Percentiles rank a stretch among this genome's conserved stretches.
Conservation (phyloP, 2,329 filamentous ascomycete species). For the Trichoderma oligosporum region DNA sequence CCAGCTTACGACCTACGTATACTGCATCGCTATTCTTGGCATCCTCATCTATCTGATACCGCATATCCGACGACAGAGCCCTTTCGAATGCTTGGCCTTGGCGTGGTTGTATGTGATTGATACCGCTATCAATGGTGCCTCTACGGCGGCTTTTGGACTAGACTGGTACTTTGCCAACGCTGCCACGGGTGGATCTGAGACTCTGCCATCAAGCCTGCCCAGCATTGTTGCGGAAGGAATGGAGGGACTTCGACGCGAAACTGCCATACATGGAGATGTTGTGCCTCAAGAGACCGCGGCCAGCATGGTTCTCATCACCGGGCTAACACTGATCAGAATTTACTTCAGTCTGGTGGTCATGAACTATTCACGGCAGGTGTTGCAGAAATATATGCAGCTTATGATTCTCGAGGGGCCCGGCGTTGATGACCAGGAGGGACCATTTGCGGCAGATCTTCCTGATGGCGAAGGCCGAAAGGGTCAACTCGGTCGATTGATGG, state of each 20-base stretch:
- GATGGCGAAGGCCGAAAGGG: conserved; percentile 78
- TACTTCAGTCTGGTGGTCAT: conserved; percentile 85
- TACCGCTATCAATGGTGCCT: conserved; percentile 74
- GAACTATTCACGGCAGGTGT: conserved; percentile 72
- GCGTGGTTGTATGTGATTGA: conserved; percentile 85
- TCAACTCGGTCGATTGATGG: conserved; percentile 72
- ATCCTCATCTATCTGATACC: conserved; percentile 68
- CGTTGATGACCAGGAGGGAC: conserved; percentile 54
- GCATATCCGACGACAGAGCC: conserved; percentile 73
- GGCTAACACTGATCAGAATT: conserved; percentile 69
- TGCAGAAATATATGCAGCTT: conserved; percentile 59
- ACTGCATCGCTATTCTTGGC: conserved; percentile 69
- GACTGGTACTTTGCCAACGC: conserved; percentile 77
- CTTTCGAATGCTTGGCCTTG: conserved; percentile 74
- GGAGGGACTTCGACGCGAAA: conserved; percentile 34
- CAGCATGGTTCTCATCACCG: conserved; percentile 71
- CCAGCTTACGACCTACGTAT: conserved; percentile 88
- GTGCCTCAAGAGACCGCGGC: conserved; percentile 60
- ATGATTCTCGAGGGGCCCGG: conserved; percentile 47
- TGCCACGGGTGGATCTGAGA: conserved; percentile 38
- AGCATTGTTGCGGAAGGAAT: conserved; percentile 33
- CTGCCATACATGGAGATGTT: conserved; percentile 34
- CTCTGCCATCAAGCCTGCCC: conserved; percentile 25
- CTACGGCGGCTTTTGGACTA: conserved; percentile 76
- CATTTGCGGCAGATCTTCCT: conserved; percentile 64